Conservation (phyloP, 495 filamentous ascomycete genomes). For the Echria macrotheca region DNA sequence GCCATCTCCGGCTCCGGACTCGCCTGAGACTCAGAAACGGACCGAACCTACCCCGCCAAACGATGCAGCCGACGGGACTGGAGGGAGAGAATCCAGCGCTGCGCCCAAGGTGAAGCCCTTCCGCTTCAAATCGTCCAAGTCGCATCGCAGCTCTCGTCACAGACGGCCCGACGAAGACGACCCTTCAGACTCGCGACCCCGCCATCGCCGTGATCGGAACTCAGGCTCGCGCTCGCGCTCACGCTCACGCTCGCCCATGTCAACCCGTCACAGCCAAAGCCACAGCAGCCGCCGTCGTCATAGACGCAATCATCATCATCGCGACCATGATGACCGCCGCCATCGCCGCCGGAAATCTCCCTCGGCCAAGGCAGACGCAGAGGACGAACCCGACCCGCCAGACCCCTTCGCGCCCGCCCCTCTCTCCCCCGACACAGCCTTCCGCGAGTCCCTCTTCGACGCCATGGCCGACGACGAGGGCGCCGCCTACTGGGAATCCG, state of each 20-base stretch:
- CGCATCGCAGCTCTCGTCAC: slow-evolving; percentile 2
- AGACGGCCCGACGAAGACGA: slow-evolving; percentile 19
- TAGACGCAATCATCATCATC: too few relatives aligned
- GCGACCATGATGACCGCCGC: slow-evolving; percentile 18
- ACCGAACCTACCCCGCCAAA: too few relatives aligned
- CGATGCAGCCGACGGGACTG: too few relatives aligned
- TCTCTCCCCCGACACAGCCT: slow-evolving; percentile 63
- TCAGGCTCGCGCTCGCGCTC: background rate
- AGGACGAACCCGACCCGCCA: slow-evolving; percentile 18
- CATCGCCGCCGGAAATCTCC: slow-evolving; percentile 23
- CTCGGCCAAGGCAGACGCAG: too few relatives aligned
- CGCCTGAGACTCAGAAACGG: too few relatives aligned
- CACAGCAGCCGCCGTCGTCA: too few relatives aligned
- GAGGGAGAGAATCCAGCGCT: too few relatives aligned
- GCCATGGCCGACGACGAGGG: slow-evolving; percentile 98
- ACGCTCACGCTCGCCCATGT: too few relatives aligned
- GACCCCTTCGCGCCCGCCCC: slow-evolving; percentile 46
- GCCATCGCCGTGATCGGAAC: background rate
- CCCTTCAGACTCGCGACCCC: slow-evolving; percentile 12
- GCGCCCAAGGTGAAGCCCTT: too few relatives aligned
- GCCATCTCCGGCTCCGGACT: too few relatives aligned
- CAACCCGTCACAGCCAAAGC: too few relatives aligned
- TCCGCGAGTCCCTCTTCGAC: slow-evolving; percentile 95
- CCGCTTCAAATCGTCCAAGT: slow-evolving; percentile 16
- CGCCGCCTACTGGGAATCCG: slow-evolving; percentile 86